Evolutionary conservation across 2,329 filamentous ascomycete genomes (phyloP).

Genomic region (Aspergillus awamori): DNA sequence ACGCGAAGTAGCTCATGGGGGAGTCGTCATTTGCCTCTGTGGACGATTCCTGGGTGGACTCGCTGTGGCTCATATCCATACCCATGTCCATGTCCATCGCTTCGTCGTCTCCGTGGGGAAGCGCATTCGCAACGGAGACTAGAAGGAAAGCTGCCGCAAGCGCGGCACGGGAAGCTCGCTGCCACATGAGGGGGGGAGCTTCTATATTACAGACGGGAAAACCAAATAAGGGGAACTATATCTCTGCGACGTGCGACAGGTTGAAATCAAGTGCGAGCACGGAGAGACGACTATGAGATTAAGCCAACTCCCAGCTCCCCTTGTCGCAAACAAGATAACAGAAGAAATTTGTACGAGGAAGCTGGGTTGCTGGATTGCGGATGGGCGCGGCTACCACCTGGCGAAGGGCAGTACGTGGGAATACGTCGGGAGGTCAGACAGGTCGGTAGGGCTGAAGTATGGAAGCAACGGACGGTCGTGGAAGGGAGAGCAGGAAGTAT

Average conservation of each 20-base stretch:
- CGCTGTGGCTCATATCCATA: slow-evolving; percentile 26
- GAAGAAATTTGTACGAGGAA: background rate
- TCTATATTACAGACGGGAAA: background rate
- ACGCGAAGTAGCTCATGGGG: slow-evolving; percentile 49
- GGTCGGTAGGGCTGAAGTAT: slow-evolving; percentile 23
- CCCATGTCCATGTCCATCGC: slow-evolving; percentile 36
- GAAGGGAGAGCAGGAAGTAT: background rate
- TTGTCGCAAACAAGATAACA: background rate
- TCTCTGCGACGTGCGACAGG: background rate
- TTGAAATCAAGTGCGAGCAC: background rate
- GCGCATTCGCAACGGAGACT: slow-evolving; percentile 33
- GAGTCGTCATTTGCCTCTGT: slow-evolving; percentile 27
- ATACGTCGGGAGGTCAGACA: background rate
- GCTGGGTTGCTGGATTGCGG: background rate
- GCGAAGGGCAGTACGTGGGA: background rate
- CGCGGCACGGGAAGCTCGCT: slow-evolving; percentile 28
- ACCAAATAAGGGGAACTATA: slow-evolving; percentile 4
- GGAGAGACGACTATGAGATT: background rate
- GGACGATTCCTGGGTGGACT: slow-evolving; percentile 21
- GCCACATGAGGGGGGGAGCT: slow-evolving; percentile 26
- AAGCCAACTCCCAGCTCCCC: background rate
- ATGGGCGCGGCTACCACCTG: background rate
- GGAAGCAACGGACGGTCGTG: background rate
- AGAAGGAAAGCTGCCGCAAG: slow-evolving; percentile 35
- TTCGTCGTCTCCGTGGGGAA: slow-evolving; percentile 40